Evolutionary conservation across 306 rosid genomes (phyloP), one percentile per base, ranked within the genome.

Genomic region (Styphnolobium japonicum): DNA sequence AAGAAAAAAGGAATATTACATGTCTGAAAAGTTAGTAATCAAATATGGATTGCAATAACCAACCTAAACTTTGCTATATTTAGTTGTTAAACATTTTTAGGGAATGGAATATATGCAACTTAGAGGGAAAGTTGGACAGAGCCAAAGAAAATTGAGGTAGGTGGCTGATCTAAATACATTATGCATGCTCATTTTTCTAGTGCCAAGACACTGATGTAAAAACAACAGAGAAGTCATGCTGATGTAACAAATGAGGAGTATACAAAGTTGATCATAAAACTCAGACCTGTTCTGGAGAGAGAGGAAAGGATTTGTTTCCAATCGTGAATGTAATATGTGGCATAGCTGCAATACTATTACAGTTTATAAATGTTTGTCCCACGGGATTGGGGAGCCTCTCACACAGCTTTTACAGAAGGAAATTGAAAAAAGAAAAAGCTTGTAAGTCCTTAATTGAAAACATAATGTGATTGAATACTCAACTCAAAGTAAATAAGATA

Each of bases 321-420:
- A 91, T 86, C 0, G 48, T 85, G 77, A 91, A 91, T 49, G 88
- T 78, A 49, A 91, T 55, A 71, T 71, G 63, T 18, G 97, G 93
- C 91, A 89, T 77, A 45, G 63, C 36, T 16, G 79, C 86, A 62
- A 89, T 61, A 31, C 22, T 57, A 60, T 85, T 77, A 42, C 93
- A 91, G 86, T 89, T 19, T 77, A 91, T 83, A 62, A 89, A 87
- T 34, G 96, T 85, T 60, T 79, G 89, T 76, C 88, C 86, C 31
- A 83, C 39, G 0, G 93, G 96, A 85, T 89, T 86, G 2, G 97
- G 97, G 51, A 91, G 89, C 88, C 65, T 89, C 86, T 89, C 91
- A 34, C 97, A 91, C 78, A 91, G 39, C 92, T 91, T 82, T 67
- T 52, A 43, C 72, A 63, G 15, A 70, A 39, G 19, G 12, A 78